Percentiles rank a stretch among this genome's conserved stretches.
Evolutionary conservation across 2,329 filamentous ascomycete genomes (phyloP).

Genomic region (Cercospora canescens): DNA sequence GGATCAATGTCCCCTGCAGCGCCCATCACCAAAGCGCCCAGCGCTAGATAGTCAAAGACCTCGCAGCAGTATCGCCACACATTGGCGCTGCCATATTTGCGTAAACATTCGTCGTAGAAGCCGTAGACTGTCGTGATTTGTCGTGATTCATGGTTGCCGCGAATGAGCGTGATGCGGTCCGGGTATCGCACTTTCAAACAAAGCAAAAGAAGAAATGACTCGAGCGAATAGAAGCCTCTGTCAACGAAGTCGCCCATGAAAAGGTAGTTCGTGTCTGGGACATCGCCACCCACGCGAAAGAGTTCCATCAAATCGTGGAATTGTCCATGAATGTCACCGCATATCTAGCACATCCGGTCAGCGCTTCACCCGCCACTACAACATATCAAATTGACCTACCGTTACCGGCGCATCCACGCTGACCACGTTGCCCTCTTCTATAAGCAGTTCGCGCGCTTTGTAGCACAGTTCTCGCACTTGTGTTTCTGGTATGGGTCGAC

Average conservation of each 20-base stretch:
- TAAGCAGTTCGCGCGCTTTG: constrained; percentile 91
- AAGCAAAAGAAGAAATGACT: constrained; percentile 92
- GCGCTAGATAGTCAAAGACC: constrained; percentile 93
- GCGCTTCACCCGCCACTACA: constrained; percentile 8
- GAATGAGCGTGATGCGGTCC: constrained; percentile 92
- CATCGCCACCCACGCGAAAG: constrained; percentile 95
- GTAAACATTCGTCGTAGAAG: constrained; percentile 95
- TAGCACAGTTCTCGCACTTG: constrained; percentile 97
- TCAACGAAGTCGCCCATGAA: constrained; percentile 98
- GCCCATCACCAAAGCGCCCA: constrained; percentile 88
- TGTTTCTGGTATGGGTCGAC: constrained; percentile 90
- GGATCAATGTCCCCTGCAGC: constrained; percentile 66
- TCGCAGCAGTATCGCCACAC: constrained; percentile 97
- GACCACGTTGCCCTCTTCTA: constrained; percentile 97
- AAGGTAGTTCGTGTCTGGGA: constrained; percentile 96
- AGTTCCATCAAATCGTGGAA: constrained; percentile 99
- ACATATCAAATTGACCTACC: constrained; percentile 50
- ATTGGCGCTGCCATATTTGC: constrained; percentile 95
- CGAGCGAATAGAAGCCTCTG: constrained; percentile 95
- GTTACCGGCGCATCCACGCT: constrained; percentile 93
- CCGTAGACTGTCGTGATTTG: constrained; percentile 98
- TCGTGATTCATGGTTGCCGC: constrained; percentile 77
- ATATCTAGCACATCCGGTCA: constrained; percentile 61
- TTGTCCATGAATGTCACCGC: constrained; percentile 95
- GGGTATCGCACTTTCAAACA: constrained; percentile 97